These are phyloP conservation scores for Vachellia pachyceras DNA, from an alignment of 306 rosid species.

Conservation along the genomic window DNA sequence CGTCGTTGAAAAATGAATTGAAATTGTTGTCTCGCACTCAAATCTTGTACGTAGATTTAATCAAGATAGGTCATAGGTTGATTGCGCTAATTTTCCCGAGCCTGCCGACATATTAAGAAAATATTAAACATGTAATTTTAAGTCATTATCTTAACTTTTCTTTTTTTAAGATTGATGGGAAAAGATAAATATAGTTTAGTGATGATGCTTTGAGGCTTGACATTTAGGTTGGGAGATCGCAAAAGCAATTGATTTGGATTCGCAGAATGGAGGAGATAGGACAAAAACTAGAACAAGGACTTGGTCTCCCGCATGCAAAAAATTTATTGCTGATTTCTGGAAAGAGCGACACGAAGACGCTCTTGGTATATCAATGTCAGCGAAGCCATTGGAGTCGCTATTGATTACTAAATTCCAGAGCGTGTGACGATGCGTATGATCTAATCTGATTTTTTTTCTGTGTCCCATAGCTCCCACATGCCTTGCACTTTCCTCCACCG, in stretches of 20 bases:
- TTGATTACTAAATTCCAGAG: conserved; percentile 6
- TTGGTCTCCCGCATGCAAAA: conserved; percentile 1
- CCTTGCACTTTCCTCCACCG: conserved; percentile 41
- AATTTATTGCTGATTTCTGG: not conserved
- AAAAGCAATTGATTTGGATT: conserved; percentile 33
- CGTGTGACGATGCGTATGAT: conserved; percentile 27
- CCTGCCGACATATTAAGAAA: not conserved
- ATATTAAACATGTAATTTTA: not conserved
- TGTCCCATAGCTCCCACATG: not conserved
- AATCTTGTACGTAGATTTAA: not conserved
- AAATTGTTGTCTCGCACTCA: not conserved
- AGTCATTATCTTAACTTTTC: not conserved
- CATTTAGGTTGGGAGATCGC: not conserved
- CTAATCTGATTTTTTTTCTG: conserved; percentile 16
- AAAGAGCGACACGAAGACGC: conserved; percentile 28
- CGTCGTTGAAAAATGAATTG: not conserved
- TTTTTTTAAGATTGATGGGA: too few species aligned
- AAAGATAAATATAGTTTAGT: not conserved
- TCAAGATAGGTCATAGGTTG: not conserved
- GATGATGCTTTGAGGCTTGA: conserved; percentile 16
- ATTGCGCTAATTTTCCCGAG: not conserved
- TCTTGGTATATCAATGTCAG: conserved; percentile 39
- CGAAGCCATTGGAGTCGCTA: not conserved
- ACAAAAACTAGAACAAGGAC: not conserved
- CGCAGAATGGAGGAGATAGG: conserved; percentile 1